A percentile compares a stretch with the other conserved stretches of the same genome.
Evolutionary conservation across 768 basidiomycete species (phyloP).

Genomic region (Coprinellus micaceus): DNA sequence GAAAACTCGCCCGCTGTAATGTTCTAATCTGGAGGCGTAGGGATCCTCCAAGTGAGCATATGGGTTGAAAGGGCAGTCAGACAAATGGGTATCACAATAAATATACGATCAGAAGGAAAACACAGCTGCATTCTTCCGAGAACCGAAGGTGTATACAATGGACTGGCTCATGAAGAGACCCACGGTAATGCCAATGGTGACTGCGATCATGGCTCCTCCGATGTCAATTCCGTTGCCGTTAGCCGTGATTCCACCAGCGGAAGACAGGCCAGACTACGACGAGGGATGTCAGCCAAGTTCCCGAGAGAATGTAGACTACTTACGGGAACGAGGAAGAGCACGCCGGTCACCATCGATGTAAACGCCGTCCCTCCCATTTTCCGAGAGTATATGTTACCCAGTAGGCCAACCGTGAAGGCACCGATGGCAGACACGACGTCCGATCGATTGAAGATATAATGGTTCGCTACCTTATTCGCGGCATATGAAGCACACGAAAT

Average conservation of each 20-base stretch:
- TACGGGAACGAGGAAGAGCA: slow-evolving; percentile 83
- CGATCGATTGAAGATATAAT: slow-evolving; percentile 80
- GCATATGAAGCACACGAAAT: slow-evolving; percentile 80
- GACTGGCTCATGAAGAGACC: slow-evolving; percentile 87
- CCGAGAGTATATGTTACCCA: slow-evolving; percentile 80
- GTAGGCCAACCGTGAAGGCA: slow-evolving; percentile 73
- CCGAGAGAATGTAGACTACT: slow-evolving; percentile 26
- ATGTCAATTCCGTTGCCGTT: slow-evolving; percentile 82
- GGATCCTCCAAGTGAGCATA: not conserved
- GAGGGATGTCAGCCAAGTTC: not conserved
- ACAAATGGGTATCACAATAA: not conserved
- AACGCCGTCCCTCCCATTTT: slow-evolving; percentile 84
- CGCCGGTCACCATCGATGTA: slow-evolving; percentile 87
- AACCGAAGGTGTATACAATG: slow-evolving; percentile 82
- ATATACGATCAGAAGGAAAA: slow-evolving; percentile 64
- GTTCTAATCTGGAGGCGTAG: slow-evolving; percentile 49
- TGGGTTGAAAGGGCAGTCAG: not conserved
- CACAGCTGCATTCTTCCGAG: slow-evolving; percentile 77
- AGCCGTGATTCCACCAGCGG: slow-evolving; percentile 80
- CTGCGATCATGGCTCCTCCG: slow-evolving; percentile 84
- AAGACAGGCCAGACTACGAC: slow-evolving; percentile 73
- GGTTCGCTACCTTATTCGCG: slow-evolving; percentile 78
- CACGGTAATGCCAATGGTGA: slow-evolving; percentile 87
- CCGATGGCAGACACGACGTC: slow-evolving; percentile 85
- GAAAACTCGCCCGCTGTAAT: slow-evolving; percentile 89